Evolutionary conservation across 768 basidiomycete genomes (phyloP), one percentile per base, ranked within the genome.

Genomic region (Leccinum barrowsii): DNA sequence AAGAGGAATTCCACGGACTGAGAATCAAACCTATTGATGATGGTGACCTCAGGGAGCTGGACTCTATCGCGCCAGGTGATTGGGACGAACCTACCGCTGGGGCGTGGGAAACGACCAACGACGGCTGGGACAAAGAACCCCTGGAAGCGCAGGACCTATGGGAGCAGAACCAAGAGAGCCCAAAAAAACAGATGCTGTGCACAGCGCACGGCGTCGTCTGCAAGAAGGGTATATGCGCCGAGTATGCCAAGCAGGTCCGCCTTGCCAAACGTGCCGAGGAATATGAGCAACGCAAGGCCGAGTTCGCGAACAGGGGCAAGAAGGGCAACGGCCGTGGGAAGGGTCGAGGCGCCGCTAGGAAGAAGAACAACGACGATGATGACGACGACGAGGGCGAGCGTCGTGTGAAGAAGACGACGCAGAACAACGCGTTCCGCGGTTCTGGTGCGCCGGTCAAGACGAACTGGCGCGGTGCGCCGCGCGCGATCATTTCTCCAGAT

Each of bases 171-270:
- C 54, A 60, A 55, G 50, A 59, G 28, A 8, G 47, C 11, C 48
- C 26, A 17, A 56, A 56, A 37, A 56, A 58, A 46, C 63, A 62
- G 50, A 40, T 59, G 5, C 28, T 67, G 50, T 76, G 75, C 59
- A 60, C 56, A 1, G 72, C 68, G 28, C 76, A 77, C 49, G 72
- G 73, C 10, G 46, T 59, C 26, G 65, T 75, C 13, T 76, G 75
- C 64, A 73, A 63, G 57, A 74, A 73, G 59, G 73, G 75, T 54
- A 76, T 76, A 48, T 76, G 75, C 35, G 55, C 51, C 52, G 70
- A 70, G 57, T 73, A 74, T 49, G 72, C 70, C 2, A 63, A n/a
- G 32, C 68, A 71, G 59, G 10, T 66, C 19, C 67, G 72, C 22
- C 44, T 58, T 1, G 2, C 48, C 5, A 66, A 63, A 49, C 58